Evolutionary conservation across 495 filamentous ascomycete species (phyloP).

Genomic region (Aspergillus baeticus): DNA sequence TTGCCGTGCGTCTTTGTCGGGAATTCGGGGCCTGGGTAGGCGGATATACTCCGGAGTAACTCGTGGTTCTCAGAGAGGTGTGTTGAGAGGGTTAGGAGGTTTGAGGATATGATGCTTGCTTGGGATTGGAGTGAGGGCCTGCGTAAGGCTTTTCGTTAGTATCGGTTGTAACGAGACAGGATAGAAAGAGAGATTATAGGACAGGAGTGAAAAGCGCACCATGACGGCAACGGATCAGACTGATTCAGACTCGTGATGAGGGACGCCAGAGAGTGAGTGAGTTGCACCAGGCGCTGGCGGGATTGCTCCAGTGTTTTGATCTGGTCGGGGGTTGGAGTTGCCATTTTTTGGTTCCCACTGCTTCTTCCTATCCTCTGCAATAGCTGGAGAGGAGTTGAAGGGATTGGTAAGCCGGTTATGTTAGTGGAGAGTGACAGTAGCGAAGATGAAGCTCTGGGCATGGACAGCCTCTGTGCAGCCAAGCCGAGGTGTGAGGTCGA

Average conservation of each 20-base stretch:
- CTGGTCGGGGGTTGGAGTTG: slow-evolving; percentile 52
- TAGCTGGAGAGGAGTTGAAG: no score
- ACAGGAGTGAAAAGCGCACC: slow-evolving; percentile 44
- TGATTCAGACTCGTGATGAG: slow-evolving; percentile 53
- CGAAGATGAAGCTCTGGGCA: background rate
- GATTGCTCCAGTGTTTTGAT: slow-evolving; percentile 72
- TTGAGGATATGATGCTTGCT: slow-evolving; percentile 62
- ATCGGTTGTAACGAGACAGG: background rate
- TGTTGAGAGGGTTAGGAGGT: slow-evolving; percentile 58
- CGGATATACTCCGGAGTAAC: slow-evolving; percentile 59
- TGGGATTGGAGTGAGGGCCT: slow-evolving; percentile 71
- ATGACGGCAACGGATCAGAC: slow-evolving; percentile 58
- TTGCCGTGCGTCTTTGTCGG: slow-evolving; percentile 67
- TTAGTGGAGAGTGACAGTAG: background rate
- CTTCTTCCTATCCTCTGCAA: no score
- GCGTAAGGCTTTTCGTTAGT: background rate
- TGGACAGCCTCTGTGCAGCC: background rate
- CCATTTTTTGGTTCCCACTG: slow-evolving; percentile 22
- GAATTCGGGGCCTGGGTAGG: slow-evolving; percentile 75
- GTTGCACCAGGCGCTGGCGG: slow-evolving; percentile 67
- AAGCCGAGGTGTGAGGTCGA: no score
- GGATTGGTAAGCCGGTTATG: background rate
- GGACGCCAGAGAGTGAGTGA: slow-evolving; percentile 65
- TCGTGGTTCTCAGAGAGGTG: slow-evolving; percentile 57
- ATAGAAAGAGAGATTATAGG: background rate